phyloP scores from a whole-genome alignment of 2,329 filamentous ascomycete species.

The Claviceps monticola region DNA sequence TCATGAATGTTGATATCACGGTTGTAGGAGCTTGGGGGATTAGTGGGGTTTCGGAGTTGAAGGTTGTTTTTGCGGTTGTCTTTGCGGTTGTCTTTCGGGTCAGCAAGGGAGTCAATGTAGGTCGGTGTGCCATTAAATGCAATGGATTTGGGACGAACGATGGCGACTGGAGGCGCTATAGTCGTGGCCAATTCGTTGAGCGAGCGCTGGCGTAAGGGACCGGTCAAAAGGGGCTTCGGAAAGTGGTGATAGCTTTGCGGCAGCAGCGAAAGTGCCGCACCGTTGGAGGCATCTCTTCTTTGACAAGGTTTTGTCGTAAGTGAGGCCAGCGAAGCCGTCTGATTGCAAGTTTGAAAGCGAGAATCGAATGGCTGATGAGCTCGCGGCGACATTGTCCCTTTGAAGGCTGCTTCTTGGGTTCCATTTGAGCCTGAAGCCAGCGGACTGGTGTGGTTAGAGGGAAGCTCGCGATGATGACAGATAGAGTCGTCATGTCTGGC shows the following conservation, averaged over 20 bases:
- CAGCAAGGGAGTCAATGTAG: neutral
- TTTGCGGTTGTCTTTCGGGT: neutral
- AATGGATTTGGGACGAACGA: slow-evolving; percentile 3
- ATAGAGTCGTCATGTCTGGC: neutral
- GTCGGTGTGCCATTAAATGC: neutral
- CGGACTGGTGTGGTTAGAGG: neutral
- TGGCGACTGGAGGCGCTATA: neutral
- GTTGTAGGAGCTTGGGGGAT: neutral
- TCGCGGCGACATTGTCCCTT: neutral
- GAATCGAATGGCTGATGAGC: neutral
- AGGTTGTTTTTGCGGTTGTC: neutral
- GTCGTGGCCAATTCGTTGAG: slow-evolving; percentile 1
- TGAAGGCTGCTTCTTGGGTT: neutral
- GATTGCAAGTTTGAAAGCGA: neutral
- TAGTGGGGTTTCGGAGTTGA: neutral
- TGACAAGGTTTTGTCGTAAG: neutral
- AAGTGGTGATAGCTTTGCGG: neutral
- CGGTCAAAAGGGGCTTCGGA: neutral
- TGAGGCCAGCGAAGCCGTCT: neutral
- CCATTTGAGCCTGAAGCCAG: neutral
- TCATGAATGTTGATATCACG: neutral
- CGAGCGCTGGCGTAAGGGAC: slow-evolving; percentile 2
- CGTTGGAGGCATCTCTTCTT: neutral
- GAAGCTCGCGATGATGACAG: neutral
- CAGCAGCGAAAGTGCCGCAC: neutral